Evolutionary conservation across 2,329 filamentous ascomycete genomes (phyloP), one percentile per base, ranked within the genome.

Genomic region (Hymenoscyphus repandus): DNA sequence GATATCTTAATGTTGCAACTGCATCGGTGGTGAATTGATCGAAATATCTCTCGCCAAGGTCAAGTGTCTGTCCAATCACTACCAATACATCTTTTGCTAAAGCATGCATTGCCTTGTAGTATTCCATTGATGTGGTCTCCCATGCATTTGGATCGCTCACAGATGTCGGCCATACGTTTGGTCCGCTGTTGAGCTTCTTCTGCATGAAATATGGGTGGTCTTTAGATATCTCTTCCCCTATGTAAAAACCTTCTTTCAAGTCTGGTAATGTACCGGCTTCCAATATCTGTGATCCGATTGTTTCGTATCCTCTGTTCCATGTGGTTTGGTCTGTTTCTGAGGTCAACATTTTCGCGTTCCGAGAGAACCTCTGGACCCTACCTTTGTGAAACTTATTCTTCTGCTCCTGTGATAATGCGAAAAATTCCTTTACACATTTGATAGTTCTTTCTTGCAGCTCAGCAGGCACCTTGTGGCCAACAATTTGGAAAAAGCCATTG

Each of bases 401-500:
- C 43, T 71, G 69, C 39, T 72, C 69, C 4, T 70, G 53, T 0
- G 73, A 68, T 7, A 79, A 69, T 1, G 63, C 59, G 57, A 80
- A 79, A 53, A 79, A 68, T 13, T 62, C 64, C 58, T 71, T 69
- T 11, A 69, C 64, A 3, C 66, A 66, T 12, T 66, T 50, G 50
- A 78, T 66, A 1, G 72, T 67, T 1, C 59, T 59, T 5, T 67
- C 54, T 53, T 73, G 74, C n/a, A 74, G 60, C 2, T 62, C 53
- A 2, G 65, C 56, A 2, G 70, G 60, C 1, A 79, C 64, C 3
- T 67, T 62, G 54, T 78, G 74, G 12, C 72, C 71, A 12, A 68
- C 63, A 38, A 79, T 70, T 56, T 77, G 74, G 65, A 79, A 78
- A 62, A 79, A 79, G 5, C 76, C 75, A 49, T 67, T 75, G 60